These are phyloP conservation scores for Melampsora americana DNA, from an alignment of 1,284 basidiomycete species.

Conservation along the genomic window DNA sequence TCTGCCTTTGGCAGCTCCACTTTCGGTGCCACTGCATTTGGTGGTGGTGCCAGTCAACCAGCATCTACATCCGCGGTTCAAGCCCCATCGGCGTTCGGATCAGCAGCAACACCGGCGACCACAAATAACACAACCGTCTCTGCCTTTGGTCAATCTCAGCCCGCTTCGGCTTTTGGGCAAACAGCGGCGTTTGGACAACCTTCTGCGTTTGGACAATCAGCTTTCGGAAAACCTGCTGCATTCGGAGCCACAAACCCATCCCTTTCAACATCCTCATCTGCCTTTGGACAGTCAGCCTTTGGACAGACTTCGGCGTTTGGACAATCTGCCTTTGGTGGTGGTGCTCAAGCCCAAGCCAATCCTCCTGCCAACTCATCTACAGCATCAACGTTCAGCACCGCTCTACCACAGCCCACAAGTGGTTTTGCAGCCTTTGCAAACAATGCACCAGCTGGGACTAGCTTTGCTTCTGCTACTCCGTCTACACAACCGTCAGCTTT, in stretches of 20 bases:
- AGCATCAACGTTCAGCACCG: background rate
- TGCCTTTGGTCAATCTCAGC: conserved; percentile 32
- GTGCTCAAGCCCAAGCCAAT: background rate
- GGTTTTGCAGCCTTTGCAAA: conserved; percentile 24
- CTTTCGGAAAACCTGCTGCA: conserved; percentile 23
- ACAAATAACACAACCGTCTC: conserved; percentile 12
- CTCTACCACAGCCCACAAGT: conserved; percentile 1
- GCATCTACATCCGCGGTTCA: background rate
- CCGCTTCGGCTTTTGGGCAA: conserved; percentile 1
- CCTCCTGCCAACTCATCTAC: conserved; percentile 2
- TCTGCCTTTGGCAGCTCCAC: background rate
- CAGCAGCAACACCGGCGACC: background rate
- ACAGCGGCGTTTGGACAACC: conserved; percentile 35
- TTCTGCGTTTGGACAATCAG: conserved; percentile 34
- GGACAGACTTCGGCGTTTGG: conserved; percentile 7
- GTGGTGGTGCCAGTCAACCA: conserved; percentile 6
- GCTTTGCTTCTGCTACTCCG: conserved; percentile 12
- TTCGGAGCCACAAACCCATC: background rate
- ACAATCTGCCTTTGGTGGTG: background rate
- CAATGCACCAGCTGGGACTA: background rate
- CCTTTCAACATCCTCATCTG: background rate
- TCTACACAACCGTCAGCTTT: conserved; percentile 6
- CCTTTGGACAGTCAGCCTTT: conserved; percentile 5
- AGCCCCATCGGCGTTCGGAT: background rate
- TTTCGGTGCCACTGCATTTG: conserved; percentile 14